Evolutionary conservation across 1,284 basidiomycete species (phyloP).

Genomic region (Pisolithus thermaeus): DNA sequence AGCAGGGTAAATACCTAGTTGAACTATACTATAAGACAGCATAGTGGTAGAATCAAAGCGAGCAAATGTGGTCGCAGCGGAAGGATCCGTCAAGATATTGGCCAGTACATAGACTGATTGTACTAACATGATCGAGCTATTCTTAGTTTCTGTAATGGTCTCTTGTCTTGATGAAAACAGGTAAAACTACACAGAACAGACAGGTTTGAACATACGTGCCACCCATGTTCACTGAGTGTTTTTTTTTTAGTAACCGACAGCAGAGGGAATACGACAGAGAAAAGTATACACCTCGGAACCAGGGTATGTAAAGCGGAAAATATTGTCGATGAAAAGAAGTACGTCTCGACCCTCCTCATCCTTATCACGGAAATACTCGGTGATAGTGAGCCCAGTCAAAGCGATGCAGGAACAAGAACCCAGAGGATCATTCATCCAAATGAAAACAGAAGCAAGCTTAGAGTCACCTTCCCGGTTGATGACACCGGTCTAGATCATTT

Average conservation of each 20-base stretch:
- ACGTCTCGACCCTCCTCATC: slow-evolving; percentile 99
- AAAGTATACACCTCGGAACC: slow-evolving; percentile 99
- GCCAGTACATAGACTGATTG: slow-evolving; percentile 99
- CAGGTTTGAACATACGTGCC: slow-evolving; percentile 70
- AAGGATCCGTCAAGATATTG: slow-evolving; percentile 53
- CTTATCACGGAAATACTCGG: slow-evolving; percentile 93
- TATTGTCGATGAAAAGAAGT: slow-evolving; percentile 99
- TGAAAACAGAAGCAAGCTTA: slow-evolving; percentile 99
- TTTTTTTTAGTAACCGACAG: slow-evolving; percentile 99
- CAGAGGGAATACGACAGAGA: slow-evolving; percentile 99
- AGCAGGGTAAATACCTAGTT: too few species aligned
- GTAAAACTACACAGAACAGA: neutral
- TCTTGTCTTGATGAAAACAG: slow-evolving; percentile 64
- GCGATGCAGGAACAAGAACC: slow-evolving; percentile 99
- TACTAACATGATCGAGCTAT: slow-evolving; percentile 99
- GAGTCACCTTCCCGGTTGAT: slow-evolving; percentile 98
- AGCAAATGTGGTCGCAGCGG: too few species aligned
- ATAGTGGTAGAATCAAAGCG: too few species aligned
- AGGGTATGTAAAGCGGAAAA: slow-evolving; percentile 99
- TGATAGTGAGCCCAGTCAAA: slow-evolving; percentile 96
- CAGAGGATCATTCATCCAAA: slow-evolving; percentile 99
- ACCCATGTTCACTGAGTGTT: slow-evolving; percentile 98
- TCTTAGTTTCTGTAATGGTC: slow-evolving; percentile 99
- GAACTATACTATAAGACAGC: too few species aligned
- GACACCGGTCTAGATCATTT: slow-evolving; percentile 99